Base-by-base conservation (phyloP, 2,329 filamentous ascomycete species). In the Lojkania enalia region DNA sequence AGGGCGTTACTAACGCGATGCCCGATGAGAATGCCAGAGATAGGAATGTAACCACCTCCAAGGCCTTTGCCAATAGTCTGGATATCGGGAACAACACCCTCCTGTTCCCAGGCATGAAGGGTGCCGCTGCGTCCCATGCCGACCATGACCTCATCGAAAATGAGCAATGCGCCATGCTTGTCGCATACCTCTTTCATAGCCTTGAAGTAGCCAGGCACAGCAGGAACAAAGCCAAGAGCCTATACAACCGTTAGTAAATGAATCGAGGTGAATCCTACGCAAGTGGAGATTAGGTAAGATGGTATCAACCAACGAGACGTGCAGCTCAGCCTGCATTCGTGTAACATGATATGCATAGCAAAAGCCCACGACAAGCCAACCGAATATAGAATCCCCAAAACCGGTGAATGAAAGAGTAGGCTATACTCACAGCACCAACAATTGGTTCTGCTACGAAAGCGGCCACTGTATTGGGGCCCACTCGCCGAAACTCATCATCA, bases 41-140 rank as follows among this genome's bases (percentile, higher is more conserved):
- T 74, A 1, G 84, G 79, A 27, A 75, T 74, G 48, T 83, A 86
- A 0, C 85, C 84, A 18, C 77, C 83, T 0, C 79, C 82, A 0
- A 88, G 71, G 0, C 79, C 82, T 61, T 88, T 87, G 0, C 81
- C 85, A 14, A 86, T 69, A 0, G 81, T 83, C 60, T 84, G 77
- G 4, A 88, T 72, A 55, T 87, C 84, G 1, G 84, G 84, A 2
- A 74, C 71, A 3, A 78, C 68, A 0, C 67, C 76, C 19, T 82
- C 77, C 40, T 79, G 74, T 31, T 67, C 38, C 57, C 60, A 69
- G 0, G 63, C 66, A 37, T 62, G 58, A 13, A 60, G 36, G 1
- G 56, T 62, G 1, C 66, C 64, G 0, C 57, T 61, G 6, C 62
- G 46, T 2, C 64, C 64, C 47, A 60, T 60, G 7, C 60, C 58